Conservation (phyloP, 2,329 filamentous ascomycete genomes). For the Westerdykella ornata region DNA sequence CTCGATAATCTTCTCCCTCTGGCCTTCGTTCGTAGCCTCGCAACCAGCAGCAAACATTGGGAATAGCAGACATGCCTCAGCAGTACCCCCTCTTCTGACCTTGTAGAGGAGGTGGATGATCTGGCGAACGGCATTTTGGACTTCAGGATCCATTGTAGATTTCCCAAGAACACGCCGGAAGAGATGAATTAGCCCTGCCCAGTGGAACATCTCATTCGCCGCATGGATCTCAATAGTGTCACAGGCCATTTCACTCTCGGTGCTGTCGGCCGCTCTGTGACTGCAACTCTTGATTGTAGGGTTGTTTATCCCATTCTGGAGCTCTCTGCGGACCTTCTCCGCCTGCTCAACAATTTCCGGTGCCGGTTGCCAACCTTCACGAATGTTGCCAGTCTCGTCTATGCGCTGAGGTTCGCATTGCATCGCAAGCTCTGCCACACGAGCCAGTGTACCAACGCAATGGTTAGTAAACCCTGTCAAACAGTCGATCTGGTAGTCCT, state of each 20-base stretch:
- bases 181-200: constrained; percentile 69
- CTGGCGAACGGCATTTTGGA: constrained; percentile 56
- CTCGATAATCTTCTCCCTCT: constrained; percentile 56
- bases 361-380: constrained; percentile 53
- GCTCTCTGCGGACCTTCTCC: constrained; percentile 52
- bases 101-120: constrained; percentile 58
- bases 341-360: constrained; percentile 52
- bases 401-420: constrained; percentile 62
- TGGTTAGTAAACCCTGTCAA: constrained; percentile 71
- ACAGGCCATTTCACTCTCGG: constrained; percentile 44
- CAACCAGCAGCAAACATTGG: constrained; percentile 80
- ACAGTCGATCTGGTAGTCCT: constrained; percentile 68
- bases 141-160: constrained; percentile 50
- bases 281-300: constrained; percentile 38
- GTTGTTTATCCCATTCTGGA: constrained; percentile 49
- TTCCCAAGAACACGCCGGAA: constrained; percentile 65
- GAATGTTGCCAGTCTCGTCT: constrained; percentile 46
- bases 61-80: constrained; percentile 69
- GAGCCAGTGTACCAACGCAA: constrained; percentile 63
- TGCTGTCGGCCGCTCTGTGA: constrained; percentile 32
- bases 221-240: constrained; percentile 60
- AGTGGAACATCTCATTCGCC: constrained; percentile 73
- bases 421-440: constrained; percentile 64
- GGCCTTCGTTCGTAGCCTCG: constrained; percentile 53
- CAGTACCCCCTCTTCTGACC: constrained; percentile 60